Base-by-base conservation (phyloP, 306 rosid species). In the Trichosanthes cucumerina region DNA sequence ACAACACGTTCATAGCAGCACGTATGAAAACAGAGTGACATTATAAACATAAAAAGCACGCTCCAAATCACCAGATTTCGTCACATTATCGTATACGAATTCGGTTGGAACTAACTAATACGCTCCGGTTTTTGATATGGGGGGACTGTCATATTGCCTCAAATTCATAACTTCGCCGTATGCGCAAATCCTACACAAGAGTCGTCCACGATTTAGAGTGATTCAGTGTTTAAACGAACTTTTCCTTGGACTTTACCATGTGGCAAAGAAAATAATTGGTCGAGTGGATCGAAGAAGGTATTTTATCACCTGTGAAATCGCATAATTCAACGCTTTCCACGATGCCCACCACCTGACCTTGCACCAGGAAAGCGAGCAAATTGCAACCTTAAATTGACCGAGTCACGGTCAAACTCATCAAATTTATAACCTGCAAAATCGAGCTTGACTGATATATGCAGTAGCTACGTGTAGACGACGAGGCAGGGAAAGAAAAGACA, bases 391-490 rank as follows among this genome's bases (percentile, higher is more conserved):
- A 95, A 88, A 86, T 83, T 90, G 86, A 87, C 89, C 79, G 98
- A 95, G 87, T 91, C 91, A 73, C 91, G 97, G 90, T 94, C 97
- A 87, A 87, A 91, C 86, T 94, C 98, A 36, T 92, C 98, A 41
- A 95, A 95, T 84, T 86, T 89, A 93, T 95, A 95, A 95, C 98
- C 98, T 95, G 98, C 98, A 95, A 92, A 92, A 95, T 88, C 85
- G 90, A 95, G 87, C 90, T 82, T 62, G 83, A 89, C 88, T 84
- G 88, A 80, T 90, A 90, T 80, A 92, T 88, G 91, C 83, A 76
- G 84, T 71, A 86, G 86, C 87, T 79, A 86, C 84, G 83, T 82
- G 87, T 85, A 82, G 80, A 84, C 82, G 87, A 84, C 79, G 85
- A 85, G 76, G 79, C 78, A 85, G 85, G 89, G 84, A 80, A 86